These are phyloP conservation scores for Ruellia speciosa DNA, from an alignment of 305 asterid species.

Conservation along the genomic window DNA sequence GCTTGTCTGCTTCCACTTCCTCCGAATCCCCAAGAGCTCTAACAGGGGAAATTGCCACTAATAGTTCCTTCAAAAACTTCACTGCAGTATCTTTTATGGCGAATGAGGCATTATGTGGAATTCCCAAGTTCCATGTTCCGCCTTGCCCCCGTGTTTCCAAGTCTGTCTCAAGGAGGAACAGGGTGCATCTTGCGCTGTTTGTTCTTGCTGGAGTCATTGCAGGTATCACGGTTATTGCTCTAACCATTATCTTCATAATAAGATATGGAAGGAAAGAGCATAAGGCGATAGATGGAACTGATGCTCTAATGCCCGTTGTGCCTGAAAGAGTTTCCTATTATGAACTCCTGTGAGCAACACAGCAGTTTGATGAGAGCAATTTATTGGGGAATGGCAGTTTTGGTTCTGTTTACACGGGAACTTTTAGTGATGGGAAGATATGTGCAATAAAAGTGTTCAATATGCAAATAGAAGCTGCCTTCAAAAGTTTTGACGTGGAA, in stretches of 20 bases:
- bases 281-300: background rate
- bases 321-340: conserved; percentile 26
- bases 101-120: conserved; percentile 35
- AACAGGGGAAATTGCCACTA: conserved; percentile 8
- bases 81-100: conserved; percentile 28
- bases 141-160: conserved; percentile 14
- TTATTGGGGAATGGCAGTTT: conserved; percentile 22
- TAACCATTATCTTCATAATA: conserved; percentile 8
- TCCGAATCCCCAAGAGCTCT: no score
- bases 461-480: conserved; percentile 25
- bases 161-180: conserved; percentile 1
- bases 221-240: conserved; percentile 6
- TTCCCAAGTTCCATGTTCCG: conserved; percentile 22
- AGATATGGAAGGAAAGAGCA: conserved; percentile 17
- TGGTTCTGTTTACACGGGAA: conserved; percentile 27
- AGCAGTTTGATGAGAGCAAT: background rate
- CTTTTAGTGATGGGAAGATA: conserved; percentile 3
- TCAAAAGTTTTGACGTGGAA: conserved; percentile 28
- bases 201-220: conserved; percentile 20
- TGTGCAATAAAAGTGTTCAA: conserved; percentile 27
- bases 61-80: conserved; percentile 41
- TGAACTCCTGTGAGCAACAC: conserved; percentile 19
- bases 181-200: conserved; percentile 1
- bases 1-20: no score
- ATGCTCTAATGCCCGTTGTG: background rate